Evolutionary conservation across 164 flowering plant genomes (phyloP).

Genomic region (Kalanchoe fedtschenkoi): DNA sequence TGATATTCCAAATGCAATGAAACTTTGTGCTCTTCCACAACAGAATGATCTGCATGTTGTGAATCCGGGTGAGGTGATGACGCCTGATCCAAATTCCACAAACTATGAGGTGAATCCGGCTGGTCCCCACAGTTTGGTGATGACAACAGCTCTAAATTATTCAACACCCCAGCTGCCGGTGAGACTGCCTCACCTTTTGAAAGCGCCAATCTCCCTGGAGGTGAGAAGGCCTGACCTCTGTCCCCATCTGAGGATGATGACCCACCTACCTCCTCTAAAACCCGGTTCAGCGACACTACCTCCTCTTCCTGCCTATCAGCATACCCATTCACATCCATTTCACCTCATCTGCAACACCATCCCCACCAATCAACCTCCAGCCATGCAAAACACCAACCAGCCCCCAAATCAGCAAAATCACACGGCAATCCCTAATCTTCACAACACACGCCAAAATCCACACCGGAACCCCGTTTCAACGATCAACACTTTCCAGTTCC

Average conservation of each 20-base stretch:
- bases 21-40: neutral
- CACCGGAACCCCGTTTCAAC: neutral
- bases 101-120: too few relatives aligned
- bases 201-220: neutral
- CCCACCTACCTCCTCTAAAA: neutral
- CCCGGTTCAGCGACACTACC: neutral
- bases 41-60: neutral
- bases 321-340: conserved; percentile 1
- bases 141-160: too few relatives aligned
- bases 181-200: neutral
- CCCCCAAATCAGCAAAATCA: neutral
- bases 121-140: too few relatives aligned
- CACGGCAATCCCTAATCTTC: neutral
- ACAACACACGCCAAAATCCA: neutral
- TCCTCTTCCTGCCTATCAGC: neutral
- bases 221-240: too few relatives aligned
- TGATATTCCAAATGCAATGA: neutral
- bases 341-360: neutral
- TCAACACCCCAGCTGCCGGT: neutral
- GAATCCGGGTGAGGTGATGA: neutral
- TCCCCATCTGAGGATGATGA: neutral
- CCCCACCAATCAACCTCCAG: neutral
- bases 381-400: too few relatives aligned
- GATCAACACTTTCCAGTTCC: too few relatives aligned
- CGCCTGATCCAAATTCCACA: neutral